phyloP scores from a whole-genome alignment of 108 stramenopile species.

The Bacterosira constricta region DNA sequence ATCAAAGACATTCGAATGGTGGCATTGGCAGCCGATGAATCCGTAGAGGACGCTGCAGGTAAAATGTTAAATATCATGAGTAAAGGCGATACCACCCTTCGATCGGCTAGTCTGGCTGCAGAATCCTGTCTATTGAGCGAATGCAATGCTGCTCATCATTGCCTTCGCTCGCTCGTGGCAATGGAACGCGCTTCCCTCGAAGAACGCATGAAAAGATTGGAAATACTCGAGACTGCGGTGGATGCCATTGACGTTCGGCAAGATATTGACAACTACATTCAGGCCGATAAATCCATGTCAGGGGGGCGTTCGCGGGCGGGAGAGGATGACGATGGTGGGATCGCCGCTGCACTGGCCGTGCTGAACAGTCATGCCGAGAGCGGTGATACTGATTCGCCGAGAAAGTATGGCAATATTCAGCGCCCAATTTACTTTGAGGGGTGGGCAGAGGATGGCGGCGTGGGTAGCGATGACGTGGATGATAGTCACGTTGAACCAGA shows the following conservation, averaged over 20 bases:
- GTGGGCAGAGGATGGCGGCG: conserved; percentile 37
- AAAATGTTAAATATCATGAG: conserved; percentile 59
- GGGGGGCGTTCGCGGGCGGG: conserved; percentile 55
- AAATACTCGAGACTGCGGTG: conserved; percentile 56
- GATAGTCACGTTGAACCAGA: conserved; percentile 35
- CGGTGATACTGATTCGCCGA: conserved; percentile 21
- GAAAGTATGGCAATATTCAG: conserved; percentile 4
- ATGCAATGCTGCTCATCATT: conserved; percentile 59
- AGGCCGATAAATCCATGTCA: conserved; percentile 49
- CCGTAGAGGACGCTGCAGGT: conserved; percentile 64
- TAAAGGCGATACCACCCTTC: conserved; percentile 60
- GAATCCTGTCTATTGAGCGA: conserved; percentile 70
- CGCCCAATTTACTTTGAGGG: conserved; percentile 34
- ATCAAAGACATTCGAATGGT: conserved; percentile 57
- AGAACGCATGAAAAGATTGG: conserved; percentile 55
- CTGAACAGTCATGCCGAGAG: conserved; percentile 53
- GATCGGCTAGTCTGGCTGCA: conserved; percentile 68
- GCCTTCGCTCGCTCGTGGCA: conserved; percentile 54
- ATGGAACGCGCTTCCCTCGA: conserved; percentile 61
- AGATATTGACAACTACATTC: conserved; percentile 74
- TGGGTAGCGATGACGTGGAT: conserved; percentile 11
- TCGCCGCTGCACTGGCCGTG: conserved; percentile 76
- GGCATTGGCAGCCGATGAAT: conserved; percentile 63
- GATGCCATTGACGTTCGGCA: conserved; percentile 64
- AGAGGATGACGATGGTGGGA: conserved; percentile 82